These are phyloP conservation scores for Metarhizium humberi DNA, from an alignment of 2,329 filamentous ascomycete species.

Conservation along the genomic window DNA sequence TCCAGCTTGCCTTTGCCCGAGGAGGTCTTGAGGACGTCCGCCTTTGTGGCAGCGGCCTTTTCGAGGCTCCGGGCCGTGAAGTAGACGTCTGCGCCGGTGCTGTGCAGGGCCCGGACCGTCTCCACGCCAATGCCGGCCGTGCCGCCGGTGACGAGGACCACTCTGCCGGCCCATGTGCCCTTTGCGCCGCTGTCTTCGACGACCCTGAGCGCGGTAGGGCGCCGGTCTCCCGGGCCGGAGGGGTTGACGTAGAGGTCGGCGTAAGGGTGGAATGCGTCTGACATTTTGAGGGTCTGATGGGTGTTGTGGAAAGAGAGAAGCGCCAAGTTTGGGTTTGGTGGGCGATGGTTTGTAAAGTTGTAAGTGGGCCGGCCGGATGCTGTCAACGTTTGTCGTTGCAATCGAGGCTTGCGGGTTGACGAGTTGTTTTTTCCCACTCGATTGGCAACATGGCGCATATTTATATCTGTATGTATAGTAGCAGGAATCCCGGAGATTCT, in stretches of 20 bases:
- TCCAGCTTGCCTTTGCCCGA: neutral
- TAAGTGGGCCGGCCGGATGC: no score
- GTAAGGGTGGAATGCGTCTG: neutral
- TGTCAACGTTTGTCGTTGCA: no score
- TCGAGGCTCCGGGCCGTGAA: neutral
- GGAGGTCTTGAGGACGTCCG: neutral
- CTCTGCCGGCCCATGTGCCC: neutral
- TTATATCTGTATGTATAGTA: no score
- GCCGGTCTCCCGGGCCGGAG: constrained; percentile 6
- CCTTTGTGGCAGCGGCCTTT: neutral
- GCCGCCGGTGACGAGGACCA: neutral
- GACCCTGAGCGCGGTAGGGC: constrained; percentile 8
- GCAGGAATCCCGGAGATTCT: no score
- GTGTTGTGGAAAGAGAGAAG: neutral
- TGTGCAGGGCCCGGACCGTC: neutral
- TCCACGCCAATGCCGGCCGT: constrained; percentile 1
- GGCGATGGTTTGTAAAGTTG: neutral
- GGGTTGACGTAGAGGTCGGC: constrained; percentile 3
- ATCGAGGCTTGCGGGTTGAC: no score
- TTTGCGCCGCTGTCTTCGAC: neutral
- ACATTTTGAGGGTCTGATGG: neutral
- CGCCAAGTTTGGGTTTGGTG: neutral
- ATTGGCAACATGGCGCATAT: no score
- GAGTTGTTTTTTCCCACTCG: no score
- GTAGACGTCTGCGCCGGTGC: constrained; percentile 1